Evolutionary conservation across 2,329 filamentous ascomycete species (phyloP).

Genomic region (Xylariaceae sp.): DNA sequence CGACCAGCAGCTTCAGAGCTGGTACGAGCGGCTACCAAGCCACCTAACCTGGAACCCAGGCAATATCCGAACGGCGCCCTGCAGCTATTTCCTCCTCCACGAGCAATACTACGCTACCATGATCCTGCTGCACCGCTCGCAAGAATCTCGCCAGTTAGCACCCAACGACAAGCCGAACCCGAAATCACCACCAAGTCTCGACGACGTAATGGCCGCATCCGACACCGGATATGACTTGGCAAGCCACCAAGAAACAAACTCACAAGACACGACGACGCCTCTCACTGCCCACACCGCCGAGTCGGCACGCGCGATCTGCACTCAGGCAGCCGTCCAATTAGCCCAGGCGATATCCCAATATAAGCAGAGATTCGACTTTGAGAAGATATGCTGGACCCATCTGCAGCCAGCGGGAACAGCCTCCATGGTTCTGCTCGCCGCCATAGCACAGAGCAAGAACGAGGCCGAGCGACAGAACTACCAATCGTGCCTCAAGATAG

Average conservation of each 20-base stretch:
- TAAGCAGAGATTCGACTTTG: constrained; percentile 12
- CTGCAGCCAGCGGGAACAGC: constrained; percentile 18
- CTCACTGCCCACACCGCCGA: neutral
- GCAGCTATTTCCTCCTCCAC: constrained; percentile 20
- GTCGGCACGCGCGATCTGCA: constrained; percentile 6
- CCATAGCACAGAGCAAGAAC: constrained; percentile 12
- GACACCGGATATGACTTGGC: neutral
- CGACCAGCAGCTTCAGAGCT: constrained; percentile 17
- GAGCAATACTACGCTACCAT: constrained; percentile 16
- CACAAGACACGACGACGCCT: neutral
- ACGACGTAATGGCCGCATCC: neutral
- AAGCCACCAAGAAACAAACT: neutral
- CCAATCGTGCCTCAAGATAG: constrained; percentile 13
- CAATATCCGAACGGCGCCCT: constrained; percentile 16
- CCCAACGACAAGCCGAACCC: neutral
- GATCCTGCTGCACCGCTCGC: constrained; percentile 15
- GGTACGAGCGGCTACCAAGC: constrained; percentile 17
- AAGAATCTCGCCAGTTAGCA: neutral
- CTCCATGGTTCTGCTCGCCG: constrained; percentile 13
- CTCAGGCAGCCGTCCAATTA: constrained; percentile 14
- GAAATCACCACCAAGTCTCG: constrained; percentile 1
- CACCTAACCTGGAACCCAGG: constrained; percentile 13
- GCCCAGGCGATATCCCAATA: constrained; percentile 13
- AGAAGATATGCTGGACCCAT: constrained; percentile 15
- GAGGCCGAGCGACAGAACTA: constrained; percentile 11